Base-by-base conservation (phyloP, 2,329 filamentous ascomycete species). In the Apiospora aurea region DNA sequence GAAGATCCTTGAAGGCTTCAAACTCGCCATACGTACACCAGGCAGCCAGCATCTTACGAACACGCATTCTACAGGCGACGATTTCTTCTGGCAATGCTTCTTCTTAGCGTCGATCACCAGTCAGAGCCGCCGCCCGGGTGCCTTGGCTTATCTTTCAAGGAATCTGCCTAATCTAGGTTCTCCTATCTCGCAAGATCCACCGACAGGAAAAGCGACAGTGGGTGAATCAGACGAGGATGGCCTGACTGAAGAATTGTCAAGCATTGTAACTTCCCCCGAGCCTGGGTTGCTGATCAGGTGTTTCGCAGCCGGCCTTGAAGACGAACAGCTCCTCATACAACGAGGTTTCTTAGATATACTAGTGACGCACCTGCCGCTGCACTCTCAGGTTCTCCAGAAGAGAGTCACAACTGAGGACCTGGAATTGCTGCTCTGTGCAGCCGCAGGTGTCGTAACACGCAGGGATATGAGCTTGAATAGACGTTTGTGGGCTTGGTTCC, bases 11-110 rank as follows among this genome's bases (percentile, higher is more conserved):
- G 92, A 96, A 76, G 91, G 89, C 71, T 91, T 98, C 80, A 94
- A 95, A 78, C 83, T 87, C 72, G 88, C 89, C 67, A 89, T 95
- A 77, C 87, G 91, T 72, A 84, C 90, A 41, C 76, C 82, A 11
- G 82, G 83, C 38, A 87, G 87, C 73, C 83, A 88, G 75, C 84
- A 82, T 70, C 86, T 86, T 75, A 89, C 83, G 44, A 82, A 80
- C 71, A 86, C 82, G 49, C 89, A 89, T 81, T 89, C 85, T 66
- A 87, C 87, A 11, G 91, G 91, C 13, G 94, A 95, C 75, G 93
- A 94, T 75, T 98, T 96, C 81, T 99, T 98, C 81, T 99, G 96
- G 96, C 96, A 99, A 83, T 98, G 95, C 80, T 93, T 99, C 79
- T 98, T 99, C 78, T 85, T 99, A 24, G 94, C 96, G 13, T 93